Evolutionary conservation across 2,329 filamentous ascomycete species (phyloP).

Genomic region (Clonostachys solani): DNA sequence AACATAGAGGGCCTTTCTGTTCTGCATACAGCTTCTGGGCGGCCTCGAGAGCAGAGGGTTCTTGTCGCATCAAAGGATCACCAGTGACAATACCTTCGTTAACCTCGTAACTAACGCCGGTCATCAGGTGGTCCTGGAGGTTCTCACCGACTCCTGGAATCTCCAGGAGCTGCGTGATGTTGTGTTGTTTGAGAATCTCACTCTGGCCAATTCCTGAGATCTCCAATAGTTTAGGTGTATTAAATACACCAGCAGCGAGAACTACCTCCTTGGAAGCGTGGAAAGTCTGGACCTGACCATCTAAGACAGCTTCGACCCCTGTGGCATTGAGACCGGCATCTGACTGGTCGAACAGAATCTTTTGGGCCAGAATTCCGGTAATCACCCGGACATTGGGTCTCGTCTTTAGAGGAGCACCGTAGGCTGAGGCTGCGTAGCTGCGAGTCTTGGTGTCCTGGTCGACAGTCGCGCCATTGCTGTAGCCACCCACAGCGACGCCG

Average conservation of each 20-base stretch:
- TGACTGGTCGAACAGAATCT: slow-evolving; percentile 12
- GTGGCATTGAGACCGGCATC: slow-evolving; percentile 7
- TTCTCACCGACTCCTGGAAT: slow-evolving; percentile 31
- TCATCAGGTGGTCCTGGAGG: slow-evolving; percentile 23
- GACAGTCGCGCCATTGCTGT: slow-evolving; percentile 5
- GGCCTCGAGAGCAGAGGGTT: slow-evolving; percentile 7
- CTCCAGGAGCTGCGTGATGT: slow-evolving; percentile 22
- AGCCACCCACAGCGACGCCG: slow-evolving; percentile 2
- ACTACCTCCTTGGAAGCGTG: slow-evolving; percentile 32
- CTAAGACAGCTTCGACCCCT: slow-evolving; percentile 9
- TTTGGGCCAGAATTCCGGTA: slow-evolving; percentile 12
- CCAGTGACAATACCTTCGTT: slow-evolving; percentile 10
- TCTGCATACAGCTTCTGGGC: slow-evolving; percentile 14
- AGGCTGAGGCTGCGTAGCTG: slow-evolving; percentile 14
- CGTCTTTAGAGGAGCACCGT: slow-evolving; percentile 4
- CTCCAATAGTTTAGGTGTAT: slow-evolving; percentile 36
- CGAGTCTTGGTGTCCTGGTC: slow-evolving; percentile 12
- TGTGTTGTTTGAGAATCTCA: slow-evolving; percentile 20
- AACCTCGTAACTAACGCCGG: slow-evolving; percentile 11
- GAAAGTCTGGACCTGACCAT: slow-evolving; percentile 5
- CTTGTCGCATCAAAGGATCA: slow-evolving; percentile 6
- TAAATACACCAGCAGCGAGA: slow-evolving; percentile 32
- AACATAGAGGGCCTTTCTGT: slow-evolving; percentile 11
- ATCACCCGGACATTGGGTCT: slow-evolving; percentile 15
- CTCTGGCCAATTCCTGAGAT: slow-evolving; percentile 33